Evolutionary conservation across 106 monocot genomes (phyloP).

Genomic region (Gastrodia elata): DNA sequence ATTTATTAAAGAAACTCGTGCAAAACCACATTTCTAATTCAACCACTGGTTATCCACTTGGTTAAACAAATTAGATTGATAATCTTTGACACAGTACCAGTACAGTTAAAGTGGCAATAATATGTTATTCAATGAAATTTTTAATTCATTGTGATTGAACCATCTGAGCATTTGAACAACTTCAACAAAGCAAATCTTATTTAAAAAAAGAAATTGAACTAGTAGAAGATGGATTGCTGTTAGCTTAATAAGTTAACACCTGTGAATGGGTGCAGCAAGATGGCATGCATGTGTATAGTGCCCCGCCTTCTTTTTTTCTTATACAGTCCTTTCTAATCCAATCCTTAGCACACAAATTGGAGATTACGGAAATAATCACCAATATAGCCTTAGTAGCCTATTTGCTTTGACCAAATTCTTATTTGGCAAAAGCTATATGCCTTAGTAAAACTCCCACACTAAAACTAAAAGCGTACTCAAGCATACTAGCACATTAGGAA

Average conservation of each 20-base stretch:
- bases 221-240: too few species aligned
- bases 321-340: not conserved
- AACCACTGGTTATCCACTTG: too few species aligned
- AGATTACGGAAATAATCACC: not conserved
- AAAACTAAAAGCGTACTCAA: not conserved
- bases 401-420: not conserved
- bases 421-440: not conserved
- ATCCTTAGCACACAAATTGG: not conserved
- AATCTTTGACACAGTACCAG: too few species aligned
- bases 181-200: too few species aligned
- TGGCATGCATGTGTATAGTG: not conserved
- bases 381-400: not conserved
- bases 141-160: too few species aligned
- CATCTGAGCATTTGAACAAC: too few species aligned
- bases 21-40: too few species aligned
- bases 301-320: not conserved
- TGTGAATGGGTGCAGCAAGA: not conserved
- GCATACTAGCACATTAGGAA: not conserved
- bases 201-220: too few species aligned
- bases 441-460: not conserved
- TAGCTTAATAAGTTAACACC: too few species aligned
- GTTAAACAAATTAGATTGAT: too few species aligned
- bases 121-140: too few species aligned
- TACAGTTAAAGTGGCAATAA: too few species aligned
- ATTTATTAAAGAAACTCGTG: not conserved